A percentile compares a stretch with the other conserved stretches of the same genome.
These are phyloP conservation scores for Paraconiothyrium sp. DNA, from an alignment of 2,329 filamentous ascomycete genomes.

Conservation along the genomic window DNA sequence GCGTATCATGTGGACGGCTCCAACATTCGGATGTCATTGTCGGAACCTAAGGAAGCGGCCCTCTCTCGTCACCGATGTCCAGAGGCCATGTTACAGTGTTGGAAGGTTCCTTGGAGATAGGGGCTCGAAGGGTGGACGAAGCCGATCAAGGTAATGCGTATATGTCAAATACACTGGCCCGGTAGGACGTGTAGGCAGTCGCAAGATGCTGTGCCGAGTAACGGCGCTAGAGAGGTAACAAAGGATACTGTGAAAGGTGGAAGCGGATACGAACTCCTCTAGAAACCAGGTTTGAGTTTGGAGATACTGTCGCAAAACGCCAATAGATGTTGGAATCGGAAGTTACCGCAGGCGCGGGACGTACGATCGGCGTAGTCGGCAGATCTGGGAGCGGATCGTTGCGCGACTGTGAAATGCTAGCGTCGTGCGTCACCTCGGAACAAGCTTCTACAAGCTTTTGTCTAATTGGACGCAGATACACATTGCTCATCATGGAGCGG, in stretches of 20 bases:
- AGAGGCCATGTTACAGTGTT: background rate
- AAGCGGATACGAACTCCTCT: constrained; percentile 1
- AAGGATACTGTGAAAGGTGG: constrained; percentile 13
- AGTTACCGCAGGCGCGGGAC: background rate
- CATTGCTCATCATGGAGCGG: background rate
- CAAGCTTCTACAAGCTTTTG: constrained; percentile 6
- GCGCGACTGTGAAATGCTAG: constrained; percentile 1
- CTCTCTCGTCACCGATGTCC: background rate
- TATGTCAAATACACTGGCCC: background rate
- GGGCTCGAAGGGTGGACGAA: background rate
- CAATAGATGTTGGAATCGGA: background rate
- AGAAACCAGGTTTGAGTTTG: background rate
- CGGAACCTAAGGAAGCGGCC: background rate
- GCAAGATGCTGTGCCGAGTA: constrained; percentile 25
- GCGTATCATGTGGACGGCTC: constrained; percentile 1
- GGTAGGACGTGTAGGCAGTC: background rate
- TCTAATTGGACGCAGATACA: constrained; percentile 7
- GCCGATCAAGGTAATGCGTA: background rate
- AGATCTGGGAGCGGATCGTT: background rate
- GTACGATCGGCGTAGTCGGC: constrained; percentile 2
- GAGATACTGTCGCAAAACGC: background rate
- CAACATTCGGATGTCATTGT: constrained; percentile 20
- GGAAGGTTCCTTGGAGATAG: background rate
- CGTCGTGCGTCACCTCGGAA: constrained; percentile 5
- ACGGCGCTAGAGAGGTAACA: constrained; percentile 24